phyloP scores from a whole-genome alignment of 2,329 filamentous ascomycete genomes.

The Pestalotiopsis sp. region DNA sequence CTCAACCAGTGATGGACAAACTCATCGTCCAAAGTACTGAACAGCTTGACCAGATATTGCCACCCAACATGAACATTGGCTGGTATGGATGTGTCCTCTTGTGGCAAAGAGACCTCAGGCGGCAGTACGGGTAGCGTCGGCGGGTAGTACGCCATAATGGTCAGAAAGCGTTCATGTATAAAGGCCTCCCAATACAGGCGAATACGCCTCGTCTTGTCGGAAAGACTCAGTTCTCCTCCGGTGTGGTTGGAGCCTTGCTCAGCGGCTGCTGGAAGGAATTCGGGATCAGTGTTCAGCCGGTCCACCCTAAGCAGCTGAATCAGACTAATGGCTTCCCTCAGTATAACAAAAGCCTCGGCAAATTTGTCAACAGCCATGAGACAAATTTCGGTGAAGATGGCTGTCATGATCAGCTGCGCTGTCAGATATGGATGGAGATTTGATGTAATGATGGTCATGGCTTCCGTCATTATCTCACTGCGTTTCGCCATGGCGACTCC shows the following conservation, averaged over 20 bases:
- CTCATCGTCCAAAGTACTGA: neutral
- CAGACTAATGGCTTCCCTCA: conserved; percentile 1
- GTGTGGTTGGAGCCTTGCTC: neutral
- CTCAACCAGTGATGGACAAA: neutral
- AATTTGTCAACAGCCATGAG: conserved; percentile 11
- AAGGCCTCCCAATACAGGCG: conserved; percentile 6
- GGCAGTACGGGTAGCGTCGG: neutral
- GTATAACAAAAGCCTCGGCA: conserved; percentile 2
- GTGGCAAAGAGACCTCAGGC: neutral
- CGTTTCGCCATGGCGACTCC: neutral
- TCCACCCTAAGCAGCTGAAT: conserved; percentile 3
- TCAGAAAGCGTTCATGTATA: conserved; percentile 6
- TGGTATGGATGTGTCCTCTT: neutral
- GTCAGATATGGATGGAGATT: neutral
- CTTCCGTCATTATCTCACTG: neutral
- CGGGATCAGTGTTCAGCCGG: neutral
- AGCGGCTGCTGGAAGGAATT: neutral
- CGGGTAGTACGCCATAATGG: conserved; percentile 2
- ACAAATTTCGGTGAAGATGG: conserved; percentile 5
- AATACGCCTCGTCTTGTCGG: conserved; percentile 1
- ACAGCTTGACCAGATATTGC: conserved; percentile 4
- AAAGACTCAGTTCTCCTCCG: neutral
- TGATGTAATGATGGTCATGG: neutral
- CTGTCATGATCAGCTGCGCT: conserved; percentile 1
- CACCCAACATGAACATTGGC: neutral